Evolutionary conservation across 192 early-diverging fungal species (phyloP), one percentile per base, ranked within the genome.

Genomic region (Allomyces javanicus): DNA sequence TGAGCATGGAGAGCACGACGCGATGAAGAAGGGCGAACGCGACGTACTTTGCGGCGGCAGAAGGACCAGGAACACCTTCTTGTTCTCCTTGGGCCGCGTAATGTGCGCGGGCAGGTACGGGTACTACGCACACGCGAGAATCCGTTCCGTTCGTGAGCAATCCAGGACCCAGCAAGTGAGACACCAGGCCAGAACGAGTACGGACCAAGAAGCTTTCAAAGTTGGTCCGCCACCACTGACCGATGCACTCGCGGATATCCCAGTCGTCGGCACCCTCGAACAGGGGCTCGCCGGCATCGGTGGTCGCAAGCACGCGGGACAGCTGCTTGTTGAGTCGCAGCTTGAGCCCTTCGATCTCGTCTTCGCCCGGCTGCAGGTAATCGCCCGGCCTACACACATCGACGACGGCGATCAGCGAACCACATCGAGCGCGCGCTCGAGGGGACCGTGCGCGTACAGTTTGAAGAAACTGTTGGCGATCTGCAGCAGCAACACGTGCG

Each of bases 21-120:
- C 14, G 9, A 65, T 10, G 63, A 23, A 64, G 7, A 50, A 17
- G 24, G 44, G 4, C 19, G 9, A 65, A 27, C 10, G 55, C 25
- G 9, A 25, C 43, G 4, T 62, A 71, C 69, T 67, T 82, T 83
- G 70, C 27, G 84, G 82, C 14, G 88, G 87, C 24, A 90, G 73
- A 65, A 88, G 83, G 25, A 90, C 81, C 23, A 89, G 67, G 70
- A 82, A 90, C 21, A 90, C 71, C 68, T 84, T 80, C 65, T 86
- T 85, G 69, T 83, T 78, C 66, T 90, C 88, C 73, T 89, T 89
- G 6, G 88, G 86, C 69, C 80, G 78, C 62, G 85, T 86, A 33
- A 90, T 81, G 66, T 90, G 88, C 19, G 86, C 83, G 27, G 88
- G 86, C 22, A 85, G 68, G 73, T 89, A 90, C 4, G 88, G 88